These are phyloP conservation scores for Penicilliopsis zonata DNA, from an alignment of 495 filamentous ascomycete species.

Conservation along the genomic window DNA sequence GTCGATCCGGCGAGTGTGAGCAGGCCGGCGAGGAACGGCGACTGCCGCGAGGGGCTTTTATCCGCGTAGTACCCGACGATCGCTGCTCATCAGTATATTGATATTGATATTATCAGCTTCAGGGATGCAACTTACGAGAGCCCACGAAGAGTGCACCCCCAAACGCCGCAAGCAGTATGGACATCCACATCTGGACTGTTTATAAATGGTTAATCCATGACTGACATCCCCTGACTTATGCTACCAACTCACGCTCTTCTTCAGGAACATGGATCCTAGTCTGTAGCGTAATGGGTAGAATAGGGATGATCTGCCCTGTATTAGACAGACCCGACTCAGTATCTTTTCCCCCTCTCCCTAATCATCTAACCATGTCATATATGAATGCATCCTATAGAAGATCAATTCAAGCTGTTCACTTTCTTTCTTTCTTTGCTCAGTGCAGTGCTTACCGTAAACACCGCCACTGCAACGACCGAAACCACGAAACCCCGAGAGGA, in stretches of 20 bases:
- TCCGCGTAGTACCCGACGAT: slow-evolving; percentile 44
- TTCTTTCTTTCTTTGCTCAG: too few species aligned
- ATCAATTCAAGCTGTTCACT: too few species aligned
- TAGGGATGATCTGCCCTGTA: slow-evolving; percentile 49
- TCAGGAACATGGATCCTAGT: slow-evolving; percentile 42
- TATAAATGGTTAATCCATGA: too few species aligned
- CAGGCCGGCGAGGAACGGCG: slow-evolving; percentile 46
- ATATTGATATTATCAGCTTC: too few species aligned
- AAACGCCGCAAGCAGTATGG: slow-evolving; percentile 63
- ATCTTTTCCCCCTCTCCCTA: slow-evolving; percentile 32
- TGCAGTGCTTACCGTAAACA: slow-evolving; percentile 39
- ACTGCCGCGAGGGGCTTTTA: slow-evolving; percentile 33
- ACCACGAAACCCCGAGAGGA: slow-evolving; percentile 34
- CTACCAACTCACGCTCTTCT: slow-evolving; percentile 39
- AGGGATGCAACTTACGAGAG: slow-evolving; percentile 28
- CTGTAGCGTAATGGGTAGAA: slow-evolving; percentile 62
- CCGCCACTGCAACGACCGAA: slow-evolving; percentile 38
- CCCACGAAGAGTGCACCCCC: slow-evolving; percentile 54
- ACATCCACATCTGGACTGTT: slow-evolving; percentile 58
- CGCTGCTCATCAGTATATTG: too few species aligned
- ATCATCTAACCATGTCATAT: slow-evolving; percentile 54
- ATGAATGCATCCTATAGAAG: slow-evolving; percentile 55
- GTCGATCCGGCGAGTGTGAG: slow-evolving; percentile 41
- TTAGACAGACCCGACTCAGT: neutral
- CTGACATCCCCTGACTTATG: too few species aligned